Evolutionary conservation across 495 filamentous ascomycete genomes (phyloP).

Genomic region (Cryomyces minteri): DNA sequence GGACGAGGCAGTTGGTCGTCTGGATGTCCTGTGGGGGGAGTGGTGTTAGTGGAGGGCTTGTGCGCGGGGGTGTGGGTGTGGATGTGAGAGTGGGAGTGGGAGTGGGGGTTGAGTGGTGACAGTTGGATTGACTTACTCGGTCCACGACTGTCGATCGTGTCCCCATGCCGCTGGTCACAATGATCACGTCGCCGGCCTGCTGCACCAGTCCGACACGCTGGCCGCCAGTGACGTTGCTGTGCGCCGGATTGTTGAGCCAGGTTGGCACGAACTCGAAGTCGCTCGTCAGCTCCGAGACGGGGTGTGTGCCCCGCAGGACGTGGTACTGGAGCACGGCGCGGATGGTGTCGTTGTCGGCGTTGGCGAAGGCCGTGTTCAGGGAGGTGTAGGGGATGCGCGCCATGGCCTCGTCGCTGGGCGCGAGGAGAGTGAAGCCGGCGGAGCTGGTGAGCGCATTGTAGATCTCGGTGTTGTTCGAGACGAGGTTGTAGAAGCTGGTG

Average conservation of each 20-base stretch:
- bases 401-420: conserved; percentile 4
- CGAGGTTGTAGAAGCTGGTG: not conserved
- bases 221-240: conserved; percentile 1
- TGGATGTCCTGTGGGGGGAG: conserved; percentile 1
- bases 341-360: conserved; percentile 1
- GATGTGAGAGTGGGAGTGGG: no score
- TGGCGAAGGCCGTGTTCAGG: not conserved
- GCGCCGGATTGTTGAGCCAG: not conserved
- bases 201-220: not conserved
- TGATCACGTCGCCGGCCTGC: not conserved
- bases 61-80: not conserved
- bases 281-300: not conserved
- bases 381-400: not conserved
- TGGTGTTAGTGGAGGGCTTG: not conserved
- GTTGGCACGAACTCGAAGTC: not conserved
- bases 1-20: conserved; percentile 11
- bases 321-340: conserved; percentile 1
- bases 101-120: not conserved
- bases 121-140: not conserved
- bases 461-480: not conserved
- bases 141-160: not conserved
- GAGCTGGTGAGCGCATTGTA: not conserved
- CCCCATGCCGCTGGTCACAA: not conserved
- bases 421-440: conserved; percentile 4
- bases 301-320: not conserved